phyloP scores from a whole-genome alignment of 768 basidiomycete genomes.

The Mrakia blollopis region DNA sequence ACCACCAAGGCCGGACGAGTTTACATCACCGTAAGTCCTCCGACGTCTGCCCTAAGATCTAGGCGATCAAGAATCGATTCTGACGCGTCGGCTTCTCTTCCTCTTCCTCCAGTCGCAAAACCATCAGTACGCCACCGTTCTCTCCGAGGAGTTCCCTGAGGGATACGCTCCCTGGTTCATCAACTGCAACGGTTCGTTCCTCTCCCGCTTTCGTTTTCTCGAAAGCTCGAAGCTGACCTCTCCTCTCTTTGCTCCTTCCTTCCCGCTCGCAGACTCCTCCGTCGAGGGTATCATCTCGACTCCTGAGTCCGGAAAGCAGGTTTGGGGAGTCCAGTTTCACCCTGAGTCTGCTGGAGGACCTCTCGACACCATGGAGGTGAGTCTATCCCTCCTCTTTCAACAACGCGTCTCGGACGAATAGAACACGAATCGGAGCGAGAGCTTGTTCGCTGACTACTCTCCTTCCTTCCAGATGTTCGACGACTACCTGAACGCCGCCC shows the following conservation, averaged over 20 bases:
- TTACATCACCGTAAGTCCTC: slow-evolving; percentile 64
- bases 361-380: slow-evolving; percentile 91
- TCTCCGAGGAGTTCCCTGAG: slow-evolving; percentile 89
- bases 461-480: slow-evolving; percentile 70
- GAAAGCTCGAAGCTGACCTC: background rate
- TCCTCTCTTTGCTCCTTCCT: slow-evolving; percentile 9
- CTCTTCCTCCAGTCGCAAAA: slow-evolving; percentile 52
- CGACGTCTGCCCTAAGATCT: background rate
- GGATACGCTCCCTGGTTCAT: slow-evolving; percentile 99
- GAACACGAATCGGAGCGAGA: too few species aligned
- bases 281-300: slow-evolving; percentile 99
- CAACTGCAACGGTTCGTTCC: slow-evolving; percentile 67
- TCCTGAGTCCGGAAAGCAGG: slow-evolving; percentile 72
- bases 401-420: too few species aligned
- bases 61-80: too few species aligned
- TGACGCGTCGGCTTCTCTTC: background rate
- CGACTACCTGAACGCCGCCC: slow-evolving; percentile 59
- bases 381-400: slow-evolving; percentile 36
- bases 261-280: slow-evolving; percentile 65
- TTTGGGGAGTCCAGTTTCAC: slow-evolving; percentile 99
- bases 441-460: background rate
- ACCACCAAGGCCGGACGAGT: slow-evolving; percentile 93
- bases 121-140: slow-evolving; percentile 92
- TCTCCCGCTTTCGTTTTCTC: background rate
- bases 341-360: slow-evolving; percentile 98